These are phyloP conservation scores for Coemansia sp. DNA, from an alignment of 192 early-diverging fungal genomes.

Conservation along the genomic window DNA sequence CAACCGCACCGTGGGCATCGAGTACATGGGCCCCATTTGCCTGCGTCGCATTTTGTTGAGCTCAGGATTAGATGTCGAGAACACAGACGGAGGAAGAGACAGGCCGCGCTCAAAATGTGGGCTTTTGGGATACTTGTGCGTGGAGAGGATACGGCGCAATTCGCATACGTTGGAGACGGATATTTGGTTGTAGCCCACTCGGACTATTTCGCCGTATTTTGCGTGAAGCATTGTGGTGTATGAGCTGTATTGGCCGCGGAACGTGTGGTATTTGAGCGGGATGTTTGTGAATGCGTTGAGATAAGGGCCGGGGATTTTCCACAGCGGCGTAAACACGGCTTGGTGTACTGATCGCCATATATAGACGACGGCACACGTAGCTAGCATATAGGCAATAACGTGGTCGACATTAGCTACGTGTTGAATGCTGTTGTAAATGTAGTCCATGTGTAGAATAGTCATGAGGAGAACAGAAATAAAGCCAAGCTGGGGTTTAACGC, in stretches of 20 bases:
- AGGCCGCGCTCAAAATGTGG: constrained; percentile 24
- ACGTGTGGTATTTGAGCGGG: constrained; percentile 15
- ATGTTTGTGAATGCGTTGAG: constrained; percentile 34
- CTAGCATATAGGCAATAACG: background rate
- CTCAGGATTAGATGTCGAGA: constrained; percentile 39
- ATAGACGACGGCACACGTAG: background rate
- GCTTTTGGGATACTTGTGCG: constrained; percentile 43
- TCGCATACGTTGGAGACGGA: constrained; percentile 23
- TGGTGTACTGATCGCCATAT: background rate
- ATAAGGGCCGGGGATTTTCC: constrained; percentile 27
- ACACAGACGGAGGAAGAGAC: constrained; percentile 17
- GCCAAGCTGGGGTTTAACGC: no score
- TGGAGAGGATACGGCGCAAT: constrained; percentile 26
- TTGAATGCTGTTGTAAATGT: background rate
- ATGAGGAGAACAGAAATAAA: background rate
- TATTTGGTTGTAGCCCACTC: constrained; percentile 35
- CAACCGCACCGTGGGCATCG: constrained; percentile 14
- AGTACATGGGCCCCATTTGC: constrained; percentile 29
- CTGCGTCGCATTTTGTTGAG: constrained; percentile 30
- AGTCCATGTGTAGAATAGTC: background rate
- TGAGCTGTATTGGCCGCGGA: constrained; percentile 25
- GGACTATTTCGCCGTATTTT: constrained; percentile 44
- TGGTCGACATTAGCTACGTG: background rate
- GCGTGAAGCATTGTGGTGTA: constrained; percentile 24
- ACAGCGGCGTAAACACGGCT: constrained; percentile 14